Evolutionary conservation across 1,139 yeast species (phyloP).

Genomic region (Saccharomyces hybrid): DNA sequence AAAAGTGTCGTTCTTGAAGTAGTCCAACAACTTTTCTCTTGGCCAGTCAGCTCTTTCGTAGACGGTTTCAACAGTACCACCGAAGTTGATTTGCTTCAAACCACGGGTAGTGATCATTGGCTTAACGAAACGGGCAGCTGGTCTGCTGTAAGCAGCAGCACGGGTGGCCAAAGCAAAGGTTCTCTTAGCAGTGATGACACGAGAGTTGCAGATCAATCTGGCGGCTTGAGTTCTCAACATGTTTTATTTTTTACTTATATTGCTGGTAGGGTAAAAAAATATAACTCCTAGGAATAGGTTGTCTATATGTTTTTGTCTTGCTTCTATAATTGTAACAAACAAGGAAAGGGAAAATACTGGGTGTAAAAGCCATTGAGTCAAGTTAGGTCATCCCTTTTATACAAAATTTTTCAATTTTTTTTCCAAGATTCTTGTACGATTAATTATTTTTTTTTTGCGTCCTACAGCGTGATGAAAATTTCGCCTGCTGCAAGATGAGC

Average conservation of each 20-base stretch:
- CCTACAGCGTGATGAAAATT: neutral
- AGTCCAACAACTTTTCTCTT: conserved; percentile 87
- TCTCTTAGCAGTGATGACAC: conserved; percentile 50
- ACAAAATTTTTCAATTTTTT: neutral
- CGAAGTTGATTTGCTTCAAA: conserved; percentile 92
- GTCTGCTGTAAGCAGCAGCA: conserved; percentile 41
- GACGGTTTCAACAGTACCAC: conserved; percentile 90
- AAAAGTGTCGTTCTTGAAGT: conserved; percentile 95
- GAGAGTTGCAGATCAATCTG: conserved; percentile 33
- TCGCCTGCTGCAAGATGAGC: neutral
- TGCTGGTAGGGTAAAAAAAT: conserved; percentile 4
- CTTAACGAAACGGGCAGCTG: conserved; percentile 32
- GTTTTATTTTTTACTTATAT: neutral
- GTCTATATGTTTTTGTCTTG: neutral
- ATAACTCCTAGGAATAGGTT: neutral
- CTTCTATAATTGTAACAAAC: neutral
- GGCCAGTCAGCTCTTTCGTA: conserved; percentile 99
- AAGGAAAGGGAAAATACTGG: neutral
- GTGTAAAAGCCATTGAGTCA: neutral
- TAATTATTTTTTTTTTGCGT: neutral
- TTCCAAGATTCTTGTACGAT: neutral
- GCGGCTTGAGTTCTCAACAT: conserved; percentile 33
- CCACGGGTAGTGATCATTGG: conserved; percentile 56
- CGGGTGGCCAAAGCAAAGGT: conserved; percentile 43
- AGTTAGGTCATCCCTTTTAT: neutral